Conservation (phyloP, 805 yeast species). For the Monosporozyma yasuniensis region DNA sequence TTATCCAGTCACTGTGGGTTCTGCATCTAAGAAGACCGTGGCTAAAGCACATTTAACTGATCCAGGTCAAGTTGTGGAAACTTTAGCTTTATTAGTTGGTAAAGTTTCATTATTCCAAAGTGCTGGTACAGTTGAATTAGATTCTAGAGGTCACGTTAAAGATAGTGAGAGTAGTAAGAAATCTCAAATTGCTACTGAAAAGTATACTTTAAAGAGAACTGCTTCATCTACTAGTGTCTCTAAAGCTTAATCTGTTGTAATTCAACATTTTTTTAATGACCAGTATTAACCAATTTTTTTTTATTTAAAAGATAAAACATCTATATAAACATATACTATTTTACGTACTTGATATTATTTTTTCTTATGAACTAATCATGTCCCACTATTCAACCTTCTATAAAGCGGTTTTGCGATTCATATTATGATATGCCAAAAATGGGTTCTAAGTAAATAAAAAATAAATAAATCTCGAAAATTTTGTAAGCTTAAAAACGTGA, state of each 20-base stretch:
- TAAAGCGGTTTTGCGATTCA: too few species aligned
- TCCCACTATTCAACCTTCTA: too few species aligned
- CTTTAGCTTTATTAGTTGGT: slow-evolving; percentile 73
- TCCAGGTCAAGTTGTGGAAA: slow-evolving; percentile 76
- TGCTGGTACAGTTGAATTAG: slow-evolving; percentile 66
- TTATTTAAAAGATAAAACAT: neutral
- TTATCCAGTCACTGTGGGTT: slow-evolving; percentile 86
- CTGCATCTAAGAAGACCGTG: slow-evolving; percentile 75
- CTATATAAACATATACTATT: neutral
- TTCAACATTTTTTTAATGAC: neutral
- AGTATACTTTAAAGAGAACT: slow-evolving; percentile 23
- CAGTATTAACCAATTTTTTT: neutral
- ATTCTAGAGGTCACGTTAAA: slow-evolving; percentile 64
- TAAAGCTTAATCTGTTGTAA: neutral
- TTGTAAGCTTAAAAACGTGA: too few species aligned
- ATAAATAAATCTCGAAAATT: too few species aligned
- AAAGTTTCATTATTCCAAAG: slow-evolving; percentile 69
- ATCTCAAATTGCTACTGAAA: slow-evolving; percentile 28
- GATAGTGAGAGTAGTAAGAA: slow-evolving; percentile 34
- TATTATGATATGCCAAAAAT: too few species aligned
- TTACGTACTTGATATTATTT: neutral
- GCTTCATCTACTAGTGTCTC: slow-evolving; percentile 12
- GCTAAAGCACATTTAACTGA: slow-evolving; percentile 82
- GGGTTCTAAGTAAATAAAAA: too few species aligned
- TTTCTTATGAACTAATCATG: neutral